Conservation (phyloP, 2,329 filamentous ascomycete species). For the Aureobasidium uvarum region DNA sequence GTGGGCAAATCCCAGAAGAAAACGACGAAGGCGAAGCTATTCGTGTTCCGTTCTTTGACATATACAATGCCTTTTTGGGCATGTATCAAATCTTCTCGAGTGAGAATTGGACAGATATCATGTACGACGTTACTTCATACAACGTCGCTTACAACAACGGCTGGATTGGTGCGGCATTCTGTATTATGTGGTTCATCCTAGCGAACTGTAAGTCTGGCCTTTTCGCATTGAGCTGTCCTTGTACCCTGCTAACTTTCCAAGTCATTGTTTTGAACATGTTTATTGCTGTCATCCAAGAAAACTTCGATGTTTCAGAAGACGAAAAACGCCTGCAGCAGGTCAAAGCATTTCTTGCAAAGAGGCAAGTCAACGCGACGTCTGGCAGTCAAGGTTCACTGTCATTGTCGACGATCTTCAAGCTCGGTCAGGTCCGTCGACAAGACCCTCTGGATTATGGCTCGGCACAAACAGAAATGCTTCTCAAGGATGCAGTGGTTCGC, state of each 20-base stretch:
- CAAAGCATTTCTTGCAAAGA: slow-evolving; percentile 87
- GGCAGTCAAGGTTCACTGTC: slow-evolving; percentile 68
- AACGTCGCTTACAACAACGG: slow-evolving; percentile 66
- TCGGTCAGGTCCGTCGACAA: slow-evolving; percentile 62
- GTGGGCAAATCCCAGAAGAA: slow-evolving; percentile 70
- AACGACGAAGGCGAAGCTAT: slow-evolving; percentile 63
- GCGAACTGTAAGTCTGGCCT: slow-evolving; percentile 58
- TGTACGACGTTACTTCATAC: slow-evolving; percentile 77
- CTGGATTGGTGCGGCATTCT: slow-evolving; percentile 89
- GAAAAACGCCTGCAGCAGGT: slow-evolving; percentile 97
- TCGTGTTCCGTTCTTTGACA: slow-evolving; percentile 76
- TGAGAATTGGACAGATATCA: slow-evolving; percentile 88
- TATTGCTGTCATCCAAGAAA: slow-evolving; percentile 99
- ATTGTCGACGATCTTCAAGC: slow-evolving; percentile 62
- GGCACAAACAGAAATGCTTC: slow-evolving; percentile 89
- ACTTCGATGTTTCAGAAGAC: slow-evolving; percentile 97
- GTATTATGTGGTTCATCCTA: slow-evolving; percentile 94
- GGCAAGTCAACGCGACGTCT: slow-evolving; percentile 68
- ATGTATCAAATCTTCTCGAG: slow-evolving; percentile 98
- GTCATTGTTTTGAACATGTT: slow-evolving; percentile 98
- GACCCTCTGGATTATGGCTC: slow-evolving; percentile 91
- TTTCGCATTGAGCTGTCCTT: neutral
- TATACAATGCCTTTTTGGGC: slow-evolving; percentile 93
- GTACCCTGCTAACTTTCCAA: slow-evolving; percentile 22
- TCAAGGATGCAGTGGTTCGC: slow-evolving; percentile 91